These are phyloP conservation scores for Letharia columbiana DNA, from an alignment of 495 filamentous ascomycete genomes.

Conservation along the genomic window DNA sequence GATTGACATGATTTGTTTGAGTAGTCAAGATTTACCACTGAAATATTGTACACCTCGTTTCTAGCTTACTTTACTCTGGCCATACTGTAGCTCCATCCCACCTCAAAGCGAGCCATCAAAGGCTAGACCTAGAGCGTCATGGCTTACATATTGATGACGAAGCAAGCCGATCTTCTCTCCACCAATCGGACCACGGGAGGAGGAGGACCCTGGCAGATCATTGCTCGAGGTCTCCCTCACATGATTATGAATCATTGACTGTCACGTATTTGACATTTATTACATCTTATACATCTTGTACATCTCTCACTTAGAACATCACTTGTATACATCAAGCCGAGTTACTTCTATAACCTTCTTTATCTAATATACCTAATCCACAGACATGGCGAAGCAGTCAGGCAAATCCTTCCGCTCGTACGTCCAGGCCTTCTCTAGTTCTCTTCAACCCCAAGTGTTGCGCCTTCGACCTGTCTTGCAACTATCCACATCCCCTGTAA, in stretches of 20 bases:
- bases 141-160: neutral
- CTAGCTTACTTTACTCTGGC: too few relatives aligned
- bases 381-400: slow-evolving; percentile 7
- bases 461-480: neutral
- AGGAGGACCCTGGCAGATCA: neutral
- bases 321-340: neutral
- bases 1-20: too few relatives aligned
- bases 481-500: neutral
- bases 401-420: slow-evolving; percentile 14
- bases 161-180: neutral
- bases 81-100: too few relatives aligned
- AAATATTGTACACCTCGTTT: too few relatives aligned
- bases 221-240: neutral
- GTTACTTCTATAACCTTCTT: neutral
- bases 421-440: neutral
- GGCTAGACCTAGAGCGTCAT: neutral
- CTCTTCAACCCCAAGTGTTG: neutral
- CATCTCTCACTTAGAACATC: neutral
- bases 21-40: too few relatives aligned
- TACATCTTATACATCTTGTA: neutral
- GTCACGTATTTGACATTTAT: too few relatives aligned
- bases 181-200: slow-evolving; percentile 10
- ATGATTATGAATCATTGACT: too few relatives aligned
- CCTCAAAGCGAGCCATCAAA: too few relatives aligned
- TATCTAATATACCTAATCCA: neutral